These are phyloP conservation scores for Sonneratia caseolaris DNA, from an alignment of 345 rosid species.

Conservation along the genomic window DNA sequence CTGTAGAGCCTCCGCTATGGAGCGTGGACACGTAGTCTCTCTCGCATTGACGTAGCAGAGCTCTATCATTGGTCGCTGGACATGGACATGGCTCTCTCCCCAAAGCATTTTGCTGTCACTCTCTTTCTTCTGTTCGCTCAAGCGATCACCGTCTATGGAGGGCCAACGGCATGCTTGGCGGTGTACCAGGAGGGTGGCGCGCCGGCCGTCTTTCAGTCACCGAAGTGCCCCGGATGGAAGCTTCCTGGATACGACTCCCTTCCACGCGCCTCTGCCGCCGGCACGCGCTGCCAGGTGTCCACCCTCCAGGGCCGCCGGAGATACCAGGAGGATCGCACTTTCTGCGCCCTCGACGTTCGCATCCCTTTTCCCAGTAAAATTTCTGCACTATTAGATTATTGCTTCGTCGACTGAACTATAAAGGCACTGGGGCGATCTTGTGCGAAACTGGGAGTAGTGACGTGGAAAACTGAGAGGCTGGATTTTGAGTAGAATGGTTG, in stretches of 20 bases:
- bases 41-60: too few species aligned
- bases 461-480: too few species aligned
- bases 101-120: not conserved
- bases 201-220: conserved; percentile 78
- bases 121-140: conserved; percentile 5
- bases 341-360: conserved; percentile 66
- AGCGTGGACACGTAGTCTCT: too few species aligned
- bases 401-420: too few species aligned
- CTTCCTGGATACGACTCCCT: conserved; percentile 32
- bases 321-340: conserved; percentile 68
- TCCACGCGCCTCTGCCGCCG: conserved; percentile 11
- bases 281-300: conserved; percentile 53
- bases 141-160: conserved; percentile 26
- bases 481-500: too few species aligned
- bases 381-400: too few species aligned
- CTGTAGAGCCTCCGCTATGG: too few species aligned
- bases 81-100: too few species aligned
- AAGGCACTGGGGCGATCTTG: too few species aligned
- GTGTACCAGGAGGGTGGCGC: conserved; percentile 88
- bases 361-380: conserved; percentile 66
- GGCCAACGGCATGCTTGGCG: conserved; percentile 70
- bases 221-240: conserved; percentile 82
- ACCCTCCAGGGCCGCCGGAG: conserved; percentile 58
- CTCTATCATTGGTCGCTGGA: too few species aligned
- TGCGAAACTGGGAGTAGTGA: not conserved